phyloP scores from a whole-genome alignment of 345 rosid genomes.

The Kandelia obovata region DNA sequence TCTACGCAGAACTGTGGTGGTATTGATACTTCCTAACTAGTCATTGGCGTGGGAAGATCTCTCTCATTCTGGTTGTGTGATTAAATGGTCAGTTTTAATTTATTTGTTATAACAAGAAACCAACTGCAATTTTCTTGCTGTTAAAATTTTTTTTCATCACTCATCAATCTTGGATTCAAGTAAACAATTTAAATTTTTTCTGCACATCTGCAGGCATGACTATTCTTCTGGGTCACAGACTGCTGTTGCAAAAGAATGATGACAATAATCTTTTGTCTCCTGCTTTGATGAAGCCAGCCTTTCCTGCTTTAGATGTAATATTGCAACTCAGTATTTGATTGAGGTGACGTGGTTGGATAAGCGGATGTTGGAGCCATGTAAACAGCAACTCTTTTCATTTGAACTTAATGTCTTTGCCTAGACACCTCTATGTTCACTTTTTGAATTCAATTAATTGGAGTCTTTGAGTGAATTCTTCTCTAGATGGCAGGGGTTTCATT shows the following conservation, averaged over 20 bases:
- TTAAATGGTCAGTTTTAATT: not conserved
- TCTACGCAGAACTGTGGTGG: not conserved
- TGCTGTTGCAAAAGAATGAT: slow-evolving; percentile 49
- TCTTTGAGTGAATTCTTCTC: too few species aligned
- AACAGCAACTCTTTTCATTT: too few species aligned
- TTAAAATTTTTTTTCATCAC: not conserved
- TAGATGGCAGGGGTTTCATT: too few species aligned
- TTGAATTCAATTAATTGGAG: too few species aligned
- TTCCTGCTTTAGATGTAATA: slow-evolving; percentile 5
- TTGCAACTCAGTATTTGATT: slow-evolving; percentile 12
- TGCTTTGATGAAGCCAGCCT: not conserved
- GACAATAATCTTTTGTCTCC: slow-evolving; percentile 19
- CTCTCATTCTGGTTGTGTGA: not conserved
- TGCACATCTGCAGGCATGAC: slow-evolving; percentile 55
- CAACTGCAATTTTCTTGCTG: not conserved
- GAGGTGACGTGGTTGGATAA: not conserved
- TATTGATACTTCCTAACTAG: not conserved
- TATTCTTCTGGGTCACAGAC: slow-evolving; percentile 42
- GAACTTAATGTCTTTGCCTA: too few species aligned
- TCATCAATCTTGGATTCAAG: not conserved
- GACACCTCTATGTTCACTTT: too few species aligned
- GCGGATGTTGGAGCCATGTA: too few species aligned
- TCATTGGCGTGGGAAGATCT: not conserved
- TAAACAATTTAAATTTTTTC: not conserved
- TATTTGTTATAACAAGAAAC: not conserved